A percentile compares a stretch with the other conserved stretches of the same genome.
phyloP scores from a whole-genome alignment of 2,329 filamentous ascomycete species.

The Parastagonospora nodorum region DNA sequence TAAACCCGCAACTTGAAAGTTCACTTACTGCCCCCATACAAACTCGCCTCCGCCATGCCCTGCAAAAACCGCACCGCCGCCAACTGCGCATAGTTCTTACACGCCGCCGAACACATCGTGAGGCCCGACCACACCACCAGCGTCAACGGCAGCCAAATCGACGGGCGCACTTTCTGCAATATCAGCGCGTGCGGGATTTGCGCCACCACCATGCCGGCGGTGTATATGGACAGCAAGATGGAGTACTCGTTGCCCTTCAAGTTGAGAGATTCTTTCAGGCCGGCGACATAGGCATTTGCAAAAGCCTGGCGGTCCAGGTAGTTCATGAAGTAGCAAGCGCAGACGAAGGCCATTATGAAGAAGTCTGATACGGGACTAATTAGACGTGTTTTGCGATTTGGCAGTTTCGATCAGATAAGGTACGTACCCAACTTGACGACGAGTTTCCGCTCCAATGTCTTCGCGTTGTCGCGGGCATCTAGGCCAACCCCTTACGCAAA shows the following conservation, averaged over 20 bases:
- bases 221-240: slow-evolving; percentile 28
- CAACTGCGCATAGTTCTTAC: slow-evolving; percentile 25
- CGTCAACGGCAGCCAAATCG: slow-evolving; percentile 30
- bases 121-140: slow-evolving; percentile 28
- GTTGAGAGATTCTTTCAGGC: slow-evolving; percentile 26
- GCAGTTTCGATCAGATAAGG: slow-evolving; percentile 7
- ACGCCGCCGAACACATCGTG: slow-evolving; percentile 33
- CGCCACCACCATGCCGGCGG: slow-evolving; percentile 27
- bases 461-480: background rate
- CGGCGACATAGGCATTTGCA: slow-evolving; percentile 32
- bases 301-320: slow-evolving; percentile 33
- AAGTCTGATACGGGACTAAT: no score
- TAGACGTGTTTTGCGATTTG: no score
- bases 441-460: background rate
- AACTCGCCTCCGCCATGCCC: slow-evolving; percentile 25
- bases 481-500: no score
- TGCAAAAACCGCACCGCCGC: slow-evolving; percentile 29
- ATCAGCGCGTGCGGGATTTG: slow-evolving; percentile 29
- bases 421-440: slow-evolving; percentile 2
- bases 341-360: slow-evolving; percentile 19
- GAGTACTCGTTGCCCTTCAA: slow-evolving; percentile 32
- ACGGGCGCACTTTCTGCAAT: slow-evolving; percentile 28
- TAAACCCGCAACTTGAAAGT: no score
- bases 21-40: slow-evolving; percentile 22
- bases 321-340: slow-evolving; percentile 34